Evolutionary conservation across 2,329 filamentous ascomycete species (phyloP).

Genomic region (Colletotrichum sp.): DNA sequence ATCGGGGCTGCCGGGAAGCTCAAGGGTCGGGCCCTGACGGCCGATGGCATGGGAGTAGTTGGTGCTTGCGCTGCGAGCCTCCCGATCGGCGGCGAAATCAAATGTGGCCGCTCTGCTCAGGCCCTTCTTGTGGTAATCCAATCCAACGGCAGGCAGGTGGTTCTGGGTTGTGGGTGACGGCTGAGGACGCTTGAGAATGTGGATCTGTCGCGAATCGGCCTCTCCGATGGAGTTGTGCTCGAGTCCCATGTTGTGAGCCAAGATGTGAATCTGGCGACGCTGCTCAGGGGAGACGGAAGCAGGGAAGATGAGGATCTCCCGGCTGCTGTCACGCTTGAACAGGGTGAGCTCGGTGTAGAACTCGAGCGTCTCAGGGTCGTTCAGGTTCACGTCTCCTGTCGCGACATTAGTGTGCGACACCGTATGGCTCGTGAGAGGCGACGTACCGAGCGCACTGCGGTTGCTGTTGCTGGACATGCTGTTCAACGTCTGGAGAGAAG

Average conservation of each 20-base stretch:
- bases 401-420: slow-evolving; percentile 17
- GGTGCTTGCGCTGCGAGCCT: slow-evolving; percentile 66
- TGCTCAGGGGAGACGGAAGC: slow-evolving; percentile 81
- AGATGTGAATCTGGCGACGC: slow-evolving; percentile 88
- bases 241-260: slow-evolving; percentile 93
- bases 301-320: slow-evolving; percentile 86
- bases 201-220: slow-evolving; percentile 86
- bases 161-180: slow-evolving; percentile 57
- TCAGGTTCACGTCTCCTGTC: slow-evolving; percentile 78
- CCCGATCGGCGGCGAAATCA: slow-evolving; percentile 86
- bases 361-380: slow-evolving; percentile 84
- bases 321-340: slow-evolving; percentile 80
- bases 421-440: not conserved
- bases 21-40: slow-evolving; percentile 84
- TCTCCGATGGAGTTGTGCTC: slow-evolving; percentile 90
- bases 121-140: slow-evolving; percentile 81
- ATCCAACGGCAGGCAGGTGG: slow-evolving; percentile 68
- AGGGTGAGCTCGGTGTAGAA: slow-evolving; percentile 91
- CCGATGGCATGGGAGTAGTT: slow-evolving; percentile 77
- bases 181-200: slow-evolving; percentile 76
- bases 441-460: slow-evolving; percentile 32
- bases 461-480: slow-evolving; percentile 69
- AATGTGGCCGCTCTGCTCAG: slow-evolving; percentile 96
- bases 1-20: slow-evolving; percentile 82
- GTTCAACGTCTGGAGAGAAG: slow-evolving; percentile 82